Base-by-base conservation (phyloP, 768 basidiomycete genomes). In the Chiua virens region DNA sequence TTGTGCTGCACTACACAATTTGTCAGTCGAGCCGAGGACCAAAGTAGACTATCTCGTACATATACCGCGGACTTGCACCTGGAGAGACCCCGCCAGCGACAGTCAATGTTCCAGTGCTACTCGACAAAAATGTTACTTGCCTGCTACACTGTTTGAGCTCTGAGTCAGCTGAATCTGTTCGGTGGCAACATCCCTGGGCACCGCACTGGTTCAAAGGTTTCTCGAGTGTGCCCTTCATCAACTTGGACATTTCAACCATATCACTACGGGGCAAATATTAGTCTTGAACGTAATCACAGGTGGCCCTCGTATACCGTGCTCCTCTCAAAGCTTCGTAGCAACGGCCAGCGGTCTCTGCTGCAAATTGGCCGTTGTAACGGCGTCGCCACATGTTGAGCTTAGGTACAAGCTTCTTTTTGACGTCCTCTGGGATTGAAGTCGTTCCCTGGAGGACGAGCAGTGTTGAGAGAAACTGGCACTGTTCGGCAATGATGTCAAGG, bases 31-130 rank as follows among this genome's bases (percentile, higher is more conserved):
- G 18, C 39, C 28, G 18, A 17, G 20, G 30, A 39, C 17, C 28
- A 30, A 9, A 34, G 20, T 49, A 32, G 37, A 48, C 14, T 11
- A 22, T 64, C 73, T 69, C 62, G 28, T 30, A 75, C 75, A 57
- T 76, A 77, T 20, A 75, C 71, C 8, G 68, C 71, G 4, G 68
- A 64, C 53, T 74, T 76, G 57, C 75, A 77, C 53, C 76, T 76
- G 14, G n/a, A 45, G 39, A 39, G 13, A 27, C 37, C 28, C 45
- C 15, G 18, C 4, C 13, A 30, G 10, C 1, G 5, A 40, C 15
- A 32, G n/a, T 36, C 36, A 30, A 30, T 18, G 23, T 51, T 42
- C 10, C 18, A 28, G 36, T 7, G 6, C 10, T 25, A 17, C 21
- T 14, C 10, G 30, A 8, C 1, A 18, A 23, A 53, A 36, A 35